These are phyloP conservation scores for Marasmius tenuissimus DNA, from an alignment of 1,284 basidiomycete species.

Conservation along the genomic window DNA sequence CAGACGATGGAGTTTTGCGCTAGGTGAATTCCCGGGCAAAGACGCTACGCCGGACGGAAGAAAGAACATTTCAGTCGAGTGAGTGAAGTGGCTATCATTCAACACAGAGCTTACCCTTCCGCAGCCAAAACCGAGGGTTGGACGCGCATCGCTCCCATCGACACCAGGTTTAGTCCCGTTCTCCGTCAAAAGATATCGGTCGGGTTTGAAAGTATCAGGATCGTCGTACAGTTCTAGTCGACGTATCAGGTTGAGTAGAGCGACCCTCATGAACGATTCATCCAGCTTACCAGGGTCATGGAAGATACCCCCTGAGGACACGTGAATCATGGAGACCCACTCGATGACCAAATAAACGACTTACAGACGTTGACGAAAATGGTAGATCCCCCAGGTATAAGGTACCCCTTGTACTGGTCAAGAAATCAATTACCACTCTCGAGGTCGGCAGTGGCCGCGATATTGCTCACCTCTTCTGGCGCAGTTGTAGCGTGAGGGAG, in stretches of 20 bases:
- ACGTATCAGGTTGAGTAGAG: neutral
- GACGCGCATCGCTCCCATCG: constrained; percentile 2
- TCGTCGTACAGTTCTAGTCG: constrained; percentile 17
- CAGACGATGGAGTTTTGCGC: constrained; percentile 28
- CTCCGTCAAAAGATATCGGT: constrained; percentile 1
- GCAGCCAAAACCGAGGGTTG: constrained; percentile 9
- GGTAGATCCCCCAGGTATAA: constrained; percentile 15
- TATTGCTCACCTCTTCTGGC: constrained; percentile 5
- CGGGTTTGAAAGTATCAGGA: constrained; percentile 14
- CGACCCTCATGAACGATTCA: neutral
- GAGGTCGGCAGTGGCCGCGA: neutral
- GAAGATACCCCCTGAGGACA: constrained; percentile 14
- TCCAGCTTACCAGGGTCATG: constrained; percentile 15
- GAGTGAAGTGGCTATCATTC: neutral
- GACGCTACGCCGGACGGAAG: constrained; percentile 14
- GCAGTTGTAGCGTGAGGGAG: constrained; percentile 13
- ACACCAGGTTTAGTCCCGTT: constrained; percentile 7
- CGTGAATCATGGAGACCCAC: neutral
- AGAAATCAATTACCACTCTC: neutral
- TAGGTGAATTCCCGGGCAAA: constrained; percentile 28
- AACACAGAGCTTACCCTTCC: constrained; percentile 14
- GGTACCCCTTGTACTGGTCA: constrained; percentile 14
- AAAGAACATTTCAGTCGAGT: neutral
- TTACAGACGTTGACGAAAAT: constrained; percentile 19
- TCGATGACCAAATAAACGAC: neutral